These are phyloP conservation scores for Capsicum rhomboideum DNA, from an alignment of 257 asterid species.

Conservation along the genomic window DNA sequence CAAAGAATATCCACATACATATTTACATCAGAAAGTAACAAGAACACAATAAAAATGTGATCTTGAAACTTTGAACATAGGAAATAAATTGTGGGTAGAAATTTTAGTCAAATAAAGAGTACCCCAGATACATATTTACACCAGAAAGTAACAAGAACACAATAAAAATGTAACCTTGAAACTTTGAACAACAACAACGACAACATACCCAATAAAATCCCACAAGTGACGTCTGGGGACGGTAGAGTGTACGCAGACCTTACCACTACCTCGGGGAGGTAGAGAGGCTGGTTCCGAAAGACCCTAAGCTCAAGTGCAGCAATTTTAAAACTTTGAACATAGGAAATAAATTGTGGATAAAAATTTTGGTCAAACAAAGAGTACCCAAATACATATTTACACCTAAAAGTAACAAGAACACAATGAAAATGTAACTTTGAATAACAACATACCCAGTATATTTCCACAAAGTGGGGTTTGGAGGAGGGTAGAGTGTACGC, in stretches of 20 bases:
- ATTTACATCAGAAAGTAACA: not conserved
- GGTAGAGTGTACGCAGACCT: too few species aligned
- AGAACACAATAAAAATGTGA: conserved; percentile 9
- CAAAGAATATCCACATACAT: not conserved
- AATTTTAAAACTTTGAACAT: conserved; percentile 1
- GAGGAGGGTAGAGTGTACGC: too few species aligned
- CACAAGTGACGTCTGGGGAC: too few species aligned
- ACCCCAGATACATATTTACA: not conserved
- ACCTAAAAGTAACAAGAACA: not conserved
- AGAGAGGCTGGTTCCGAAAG: too few species aligned
- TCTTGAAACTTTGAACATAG: conserved; percentile 1
- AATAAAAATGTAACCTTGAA: conserved; percentile 16
- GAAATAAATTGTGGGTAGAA: too few species aligned
- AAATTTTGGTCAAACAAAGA: not conserved
- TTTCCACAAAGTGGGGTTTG: too few species aligned
- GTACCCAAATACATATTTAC: not conserved
- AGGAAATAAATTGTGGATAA: too few species aligned
- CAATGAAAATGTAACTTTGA: conserved; percentile 14
- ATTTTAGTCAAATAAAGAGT: not conserved
- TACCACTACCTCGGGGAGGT: too few species aligned
- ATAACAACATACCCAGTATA: too few species aligned
- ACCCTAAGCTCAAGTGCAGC: too few species aligned
- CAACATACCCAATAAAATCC: too few species aligned
- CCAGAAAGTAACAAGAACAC: not conserved
- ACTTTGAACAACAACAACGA: too few species aligned